These are phyloP conservation scores for Pseudopyrenochaeta lycopersici DNA, from an alignment of 2,329 filamentous ascomycete species.

Conservation along the genomic window DNA sequence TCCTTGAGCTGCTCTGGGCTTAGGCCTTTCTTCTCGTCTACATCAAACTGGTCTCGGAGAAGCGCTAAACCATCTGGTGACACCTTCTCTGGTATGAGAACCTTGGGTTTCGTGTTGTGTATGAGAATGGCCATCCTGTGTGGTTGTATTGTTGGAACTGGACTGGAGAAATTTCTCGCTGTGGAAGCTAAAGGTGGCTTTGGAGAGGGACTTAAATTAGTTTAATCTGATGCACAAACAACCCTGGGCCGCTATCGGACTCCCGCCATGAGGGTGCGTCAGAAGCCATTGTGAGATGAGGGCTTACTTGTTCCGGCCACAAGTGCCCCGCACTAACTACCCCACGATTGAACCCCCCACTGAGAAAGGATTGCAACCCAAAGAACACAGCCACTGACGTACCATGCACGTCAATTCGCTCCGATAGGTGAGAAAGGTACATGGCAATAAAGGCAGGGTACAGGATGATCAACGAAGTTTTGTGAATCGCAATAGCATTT, in stretches of 20 bases:
- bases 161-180: too few relatives aligned
- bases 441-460: neutral
- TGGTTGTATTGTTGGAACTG: neutral
- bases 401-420: neutral
- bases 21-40: slow-evolving; percentile 72
- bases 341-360: slow-evolving; percentile 37
- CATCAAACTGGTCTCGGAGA: slow-evolving; percentile 71
- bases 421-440: neutral
- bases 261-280: slow-evolving; percentile 25
- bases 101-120: slow-evolving; percentile 53
- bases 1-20: slow-evolving; percentile 68
- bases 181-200: neutral
- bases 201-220: neutral
- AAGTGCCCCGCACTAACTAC: slow-evolving; percentile 30
- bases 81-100: slow-evolving; percentile 82
- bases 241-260: slow-evolving; percentile 38
- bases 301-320: slow-evolving; percentile 28
- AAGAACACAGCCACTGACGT: neutral
- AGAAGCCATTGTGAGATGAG: slow-evolving; percentile 30
- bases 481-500: neutral
- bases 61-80: slow-evolving; percentile 80
- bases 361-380: neutral
- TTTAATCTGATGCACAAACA: slow-evolving; percentile 19
- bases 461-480: neutral
- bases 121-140: slow-evolving; percentile 43